Conservation (phyloP, 768 basidiomycete species). For the Lentinula guzmanii region DNA sequence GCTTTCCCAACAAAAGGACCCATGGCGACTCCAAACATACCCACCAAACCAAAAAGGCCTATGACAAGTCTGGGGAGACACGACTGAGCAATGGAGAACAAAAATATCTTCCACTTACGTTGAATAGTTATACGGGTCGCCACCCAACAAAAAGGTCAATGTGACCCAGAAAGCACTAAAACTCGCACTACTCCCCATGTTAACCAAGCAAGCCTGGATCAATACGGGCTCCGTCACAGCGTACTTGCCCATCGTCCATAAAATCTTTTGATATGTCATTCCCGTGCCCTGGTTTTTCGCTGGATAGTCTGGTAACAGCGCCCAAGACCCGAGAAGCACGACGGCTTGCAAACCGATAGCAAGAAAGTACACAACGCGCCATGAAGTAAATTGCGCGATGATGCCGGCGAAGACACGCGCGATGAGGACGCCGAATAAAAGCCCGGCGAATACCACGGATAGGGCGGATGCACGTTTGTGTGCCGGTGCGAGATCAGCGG, state of each 20-base stretch:
- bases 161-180: conserved; percentile 66
- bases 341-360: conserved; percentile 63
- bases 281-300: conserved; percentile 50
- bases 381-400: conserved; percentile 65
- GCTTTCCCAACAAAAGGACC: conserved; percentile 46
- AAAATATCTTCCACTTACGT: conserved; percentile 37
- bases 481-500: conserved; percentile 78
- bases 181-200: conserved; percentile 55
- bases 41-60: conserved; percentile 50
- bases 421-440: conserved; percentile 67
- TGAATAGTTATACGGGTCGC: conserved; percentile 68
- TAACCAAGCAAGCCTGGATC: conserved; percentile 61
- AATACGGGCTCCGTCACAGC: conserved; percentile 73
- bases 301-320: conserved; percentile 78
- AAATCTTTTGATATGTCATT: conserved; percentile 60
- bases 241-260: conserved; percentile 74
- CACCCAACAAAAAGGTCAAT: conserved; percentile 76
- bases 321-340: conserved; percentile 54
- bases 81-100: background rate
- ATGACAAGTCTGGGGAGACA: conserved; percentile 30
- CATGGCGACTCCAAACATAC: conserved; percentile 38
- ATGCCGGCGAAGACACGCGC: conserved; percentile 74
- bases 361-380: conserved; percentile 75
- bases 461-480: conserved; percentile 69
- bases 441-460: conserved; percentile 62